Conservation (phyloP, 352 stramenopile species). For the Albugo candida region DNA sequence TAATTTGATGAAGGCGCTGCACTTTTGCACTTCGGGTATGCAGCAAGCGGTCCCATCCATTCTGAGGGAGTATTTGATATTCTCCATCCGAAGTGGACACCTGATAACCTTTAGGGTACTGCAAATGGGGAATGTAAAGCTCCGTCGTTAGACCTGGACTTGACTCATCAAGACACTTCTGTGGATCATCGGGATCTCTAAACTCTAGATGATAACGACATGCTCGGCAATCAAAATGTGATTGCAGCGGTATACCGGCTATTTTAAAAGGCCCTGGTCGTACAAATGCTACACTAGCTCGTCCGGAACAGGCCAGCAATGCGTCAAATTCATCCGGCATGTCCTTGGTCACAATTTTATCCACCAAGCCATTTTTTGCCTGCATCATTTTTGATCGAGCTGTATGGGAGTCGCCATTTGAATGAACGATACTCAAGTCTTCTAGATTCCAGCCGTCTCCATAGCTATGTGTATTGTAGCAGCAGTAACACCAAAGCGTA, state of each 20-base stretch:
- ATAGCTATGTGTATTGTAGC: constrained; percentile 51
- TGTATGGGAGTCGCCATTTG: constrained; percentile 4
- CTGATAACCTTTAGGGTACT: constrained; percentile 46
- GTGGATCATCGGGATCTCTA: constrained; percentile 11
- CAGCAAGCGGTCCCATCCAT: constrained; percentile 41
- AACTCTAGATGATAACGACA: constrained; percentile 30
- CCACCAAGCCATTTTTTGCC: constrained; percentile 7
- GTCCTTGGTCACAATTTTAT: neutral
- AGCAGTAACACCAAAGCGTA: constrained; percentile 81
- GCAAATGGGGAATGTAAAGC: constrained; percentile 53
- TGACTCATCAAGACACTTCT: constrained; percentile 4
- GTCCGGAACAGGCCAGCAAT: constrained; percentile 6
- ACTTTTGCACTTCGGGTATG: constrained; percentile 4
- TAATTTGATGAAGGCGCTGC: too few species aligned
- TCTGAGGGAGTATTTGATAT: constrained; percentile 20
- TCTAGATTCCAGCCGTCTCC: constrained; percentile 78
- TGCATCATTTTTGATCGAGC: constrained; percentile 9
- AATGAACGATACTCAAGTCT: constrained; percentile 65
- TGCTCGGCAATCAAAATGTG: constrained; percentile 25
- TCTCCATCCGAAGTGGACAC: constrained; percentile 36
- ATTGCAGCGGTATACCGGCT: constrained; percentile 32
- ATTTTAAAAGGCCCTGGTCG: constrained; percentile 52
- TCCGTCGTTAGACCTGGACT: constrained; percentile 13
- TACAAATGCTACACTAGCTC: constrained; percentile 23
- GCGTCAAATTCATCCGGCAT: neutral